Evolutionary conservation across 2,329 filamentous ascomycete genomes (phyloP).

Genomic region (Colletotrichum tabaci): DNA sequence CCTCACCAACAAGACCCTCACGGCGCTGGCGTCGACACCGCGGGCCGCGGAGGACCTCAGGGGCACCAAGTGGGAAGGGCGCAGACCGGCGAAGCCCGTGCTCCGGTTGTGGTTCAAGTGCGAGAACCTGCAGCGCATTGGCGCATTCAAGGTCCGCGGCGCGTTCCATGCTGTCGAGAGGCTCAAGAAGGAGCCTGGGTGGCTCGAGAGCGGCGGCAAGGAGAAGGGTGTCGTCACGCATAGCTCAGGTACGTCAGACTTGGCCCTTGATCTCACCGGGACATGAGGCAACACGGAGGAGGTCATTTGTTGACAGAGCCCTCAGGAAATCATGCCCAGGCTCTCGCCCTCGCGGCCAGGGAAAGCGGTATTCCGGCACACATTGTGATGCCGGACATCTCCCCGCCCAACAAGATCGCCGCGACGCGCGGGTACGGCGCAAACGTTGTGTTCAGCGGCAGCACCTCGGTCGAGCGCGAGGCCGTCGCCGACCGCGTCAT

Average conservation of each 20-base stretch:
- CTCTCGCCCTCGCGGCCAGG: slow-evolving; percentile 86
- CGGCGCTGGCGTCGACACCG: slow-evolving; percentile 80
- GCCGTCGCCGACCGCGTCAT: slow-evolving; percentile 80
- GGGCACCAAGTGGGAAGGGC: slow-evolving; percentile 70
- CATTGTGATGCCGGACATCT: slow-evolving; percentile 94
- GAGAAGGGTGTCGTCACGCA: slow-evolving; percentile 88
- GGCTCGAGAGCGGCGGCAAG: slow-evolving; percentile 71
- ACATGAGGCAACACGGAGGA: not conserved
- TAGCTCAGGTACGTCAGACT: slow-evolving; percentile 77
- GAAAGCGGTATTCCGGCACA: slow-evolving; percentile 82
- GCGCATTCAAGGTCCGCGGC: slow-evolving; percentile 93
- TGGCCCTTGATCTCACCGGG: accelerated
- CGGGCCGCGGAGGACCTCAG: slow-evolving; percentile 68
- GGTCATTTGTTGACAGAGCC: not conserved
- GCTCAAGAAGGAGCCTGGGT: slow-evolving; percentile 74
- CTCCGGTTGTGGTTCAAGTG: slow-evolving; percentile 93
- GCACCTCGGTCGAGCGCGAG: slow-evolving; percentile 85
- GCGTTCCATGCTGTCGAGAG: slow-evolving; percentile 88
- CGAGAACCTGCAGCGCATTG: slow-evolving; percentile 91
- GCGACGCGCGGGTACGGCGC: slow-evolving; percentile 86
- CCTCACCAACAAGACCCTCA: slow-evolving; percentile 83
- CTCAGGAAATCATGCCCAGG: slow-evolving; percentile 93
- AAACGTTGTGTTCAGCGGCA: slow-evolving; percentile 84
- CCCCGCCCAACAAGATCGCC: slow-evolving; percentile 87
- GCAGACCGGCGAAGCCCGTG: slow-evolving; percentile 72